Conservation (phyloP, 768 basidiomycete genomes). For the Cantharellus anzutake region DNA sequence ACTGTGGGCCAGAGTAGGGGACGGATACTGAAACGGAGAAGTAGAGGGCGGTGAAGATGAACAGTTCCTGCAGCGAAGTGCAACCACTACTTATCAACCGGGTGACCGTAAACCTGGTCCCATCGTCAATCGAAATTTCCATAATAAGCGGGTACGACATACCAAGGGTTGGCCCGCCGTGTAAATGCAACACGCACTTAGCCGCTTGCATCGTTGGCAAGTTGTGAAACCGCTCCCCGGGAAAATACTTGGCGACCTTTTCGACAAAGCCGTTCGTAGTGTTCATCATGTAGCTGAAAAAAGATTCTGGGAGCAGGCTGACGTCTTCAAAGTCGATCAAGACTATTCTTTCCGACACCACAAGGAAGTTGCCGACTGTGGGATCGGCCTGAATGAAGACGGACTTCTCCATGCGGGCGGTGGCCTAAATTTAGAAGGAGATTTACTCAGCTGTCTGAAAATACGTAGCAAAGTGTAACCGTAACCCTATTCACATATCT, state of each 20-base stretch:
- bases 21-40: too few species aligned
- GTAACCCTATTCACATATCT: constrained; percentile 9
- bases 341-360: constrained; percentile 14
- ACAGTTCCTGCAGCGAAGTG: too few species aligned
- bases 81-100: too few species aligned
- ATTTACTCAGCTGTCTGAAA: background rate
- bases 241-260: background rate
- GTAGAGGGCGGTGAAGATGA: too few species aligned
- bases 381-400: constrained; percentile 19
- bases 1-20: too few species aligned
- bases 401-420: constrained; percentile 11
- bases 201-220: constrained; percentile 2
- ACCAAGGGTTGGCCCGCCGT: constrained; percentile 6
- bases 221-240: constrained; percentile 2
- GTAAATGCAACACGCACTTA: constrained; percentile 4
- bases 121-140: constrained; percentile 1
- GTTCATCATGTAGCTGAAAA: constrained; percentile 8
- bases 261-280: background rate
- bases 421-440: background rate
- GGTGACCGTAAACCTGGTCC: constrained; percentile 7
- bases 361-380: constrained; percentile 14
- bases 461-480: background rate
- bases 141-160: background rate
- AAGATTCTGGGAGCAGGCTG: constrained; percentile 14
- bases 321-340: constrained; percentile 15